Evolutionary conservation across 2,329 filamentous ascomycete species (phyloP), one percentile per base, ranked within the genome.

Genomic region (Microthyrium microscopicum): DNA sequence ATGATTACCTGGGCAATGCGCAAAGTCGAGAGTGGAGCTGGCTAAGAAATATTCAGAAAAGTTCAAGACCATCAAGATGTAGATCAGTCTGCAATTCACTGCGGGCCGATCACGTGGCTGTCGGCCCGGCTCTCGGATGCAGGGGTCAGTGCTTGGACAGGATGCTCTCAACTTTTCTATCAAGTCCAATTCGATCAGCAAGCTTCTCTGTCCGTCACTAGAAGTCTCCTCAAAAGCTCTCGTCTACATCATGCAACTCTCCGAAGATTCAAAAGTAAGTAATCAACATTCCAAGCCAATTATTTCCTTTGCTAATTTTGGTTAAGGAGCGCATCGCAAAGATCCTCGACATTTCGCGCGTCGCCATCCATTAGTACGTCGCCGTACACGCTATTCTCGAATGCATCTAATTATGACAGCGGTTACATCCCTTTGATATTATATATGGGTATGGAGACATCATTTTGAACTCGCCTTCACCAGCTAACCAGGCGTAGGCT

Each of bases 391-490:
- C 6, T 31, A 34, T 45, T 29, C 29, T 26, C n/a, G 3, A 8
- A 12, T 20, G 16, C 5, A n/a, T 25, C 42, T 53, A 35, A 52
- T 41, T 26, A 18, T n/a, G 24, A 5, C 48, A 91, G 83, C 67
- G 89, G 89, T 56, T 98, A 95, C 60, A 73, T 98, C 38, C 89
- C 89, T 48, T 61, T 98, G 58, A 91, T 98, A 55, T 70, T 98
- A 57, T 98, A 95, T 60, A 77, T 98, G 49, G 89, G 82, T 89
- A 75, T 50, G 60, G 19, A 8, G 18, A 8, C 39, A 38, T 21
- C 42, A 30, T 41, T 39, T 34, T 12, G 2, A 17, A 8, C 26
- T 21, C 15, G 35, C 33, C 36, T 19, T 29, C 17, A 32, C 35
- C 28, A 33, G 41, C 27, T 31, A 21, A 32, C n/a, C 13, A 12